A percentile compares a stretch with the other conserved stretches of the same genome.
phyloP scores from a whole-genome alignment of 2,329 filamentous ascomycete genomes.

The Ophiosphaerella narmari region DNA sequence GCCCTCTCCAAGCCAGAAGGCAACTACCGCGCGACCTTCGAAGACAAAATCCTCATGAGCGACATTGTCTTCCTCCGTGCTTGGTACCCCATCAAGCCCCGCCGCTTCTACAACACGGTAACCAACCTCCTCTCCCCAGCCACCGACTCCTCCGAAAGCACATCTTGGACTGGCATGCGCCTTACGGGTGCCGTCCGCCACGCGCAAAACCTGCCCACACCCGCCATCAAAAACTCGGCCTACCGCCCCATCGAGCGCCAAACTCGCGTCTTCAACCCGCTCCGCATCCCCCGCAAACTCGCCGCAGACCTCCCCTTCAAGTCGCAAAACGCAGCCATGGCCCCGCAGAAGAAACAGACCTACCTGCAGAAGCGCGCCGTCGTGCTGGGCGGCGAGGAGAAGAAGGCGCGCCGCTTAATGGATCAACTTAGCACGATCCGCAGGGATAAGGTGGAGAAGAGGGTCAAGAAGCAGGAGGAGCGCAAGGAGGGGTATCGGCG shows the following conservation, averaged over 20 bases:
- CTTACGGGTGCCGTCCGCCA: slow-evolving; percentile 89
- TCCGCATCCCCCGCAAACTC: slow-evolving; percentile 76
- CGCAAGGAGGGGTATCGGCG: slow-evolving; percentile 77
- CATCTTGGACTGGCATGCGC: slow-evolving; percentile 85
- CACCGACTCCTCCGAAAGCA: slow-evolving; percentile 41
- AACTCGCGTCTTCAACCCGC: slow-evolving; percentile 60
- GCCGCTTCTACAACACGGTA: slow-evolving; percentile 95
- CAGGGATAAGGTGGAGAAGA: slow-evolving; percentile 87
- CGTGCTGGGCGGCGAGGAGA: slow-evolving; percentile 83
- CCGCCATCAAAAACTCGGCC: slow-evolving; percentile 79
- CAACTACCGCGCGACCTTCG: slow-evolving; percentile 94
- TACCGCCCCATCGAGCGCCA: slow-evolving; percentile 69
- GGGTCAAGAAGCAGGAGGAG: slow-evolving; percentile 85
- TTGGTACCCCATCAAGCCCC: slow-evolving; percentile 95
- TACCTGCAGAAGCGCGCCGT: slow-evolving; percentile 97
- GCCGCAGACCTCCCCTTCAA: slow-evolving; percentile 89
- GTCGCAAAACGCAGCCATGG: slow-evolving; percentile 83
- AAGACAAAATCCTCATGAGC: slow-evolving; percentile 96
- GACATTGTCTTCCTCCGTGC: slow-evolving; percentile 96
- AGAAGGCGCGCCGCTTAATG: slow-evolving; percentile 84
- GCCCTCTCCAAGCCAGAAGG: slow-evolving; percentile 92
- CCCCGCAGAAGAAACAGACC: slow-evolving; percentile 77
- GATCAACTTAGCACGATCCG: slow-evolving; percentile 89
- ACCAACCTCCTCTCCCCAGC: slow-evolving; percentile 79
- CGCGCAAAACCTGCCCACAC: slow-evolving; percentile 74